A percentile compares a stretch with the other conserved stretches of the same genome.
Evolutionary conservation across 164 flowering plant species (phyloP).

Genomic region (Magnolia kwangsiensis): DNA sequence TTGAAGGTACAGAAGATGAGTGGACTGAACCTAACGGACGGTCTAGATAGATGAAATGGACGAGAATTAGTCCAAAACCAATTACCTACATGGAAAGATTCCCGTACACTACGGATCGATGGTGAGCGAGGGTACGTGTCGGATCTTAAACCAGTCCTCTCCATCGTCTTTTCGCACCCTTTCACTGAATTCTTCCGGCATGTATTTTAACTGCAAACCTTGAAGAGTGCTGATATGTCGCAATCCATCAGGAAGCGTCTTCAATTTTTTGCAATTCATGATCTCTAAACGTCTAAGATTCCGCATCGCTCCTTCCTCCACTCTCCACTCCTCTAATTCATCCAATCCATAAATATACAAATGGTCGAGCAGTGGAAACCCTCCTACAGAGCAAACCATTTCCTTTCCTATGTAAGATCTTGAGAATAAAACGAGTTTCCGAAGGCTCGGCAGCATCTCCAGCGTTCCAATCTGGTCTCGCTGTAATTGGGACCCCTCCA

Average conservation of each 20-base stretch:
- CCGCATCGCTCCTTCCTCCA: neutral
- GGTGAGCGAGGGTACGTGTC: neutral
- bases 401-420: constrained; percentile 12
- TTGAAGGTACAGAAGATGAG: too few species aligned
- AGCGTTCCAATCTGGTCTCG: neutral
- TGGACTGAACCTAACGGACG: too few species aligned
- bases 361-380: neutral
- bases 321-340: neutral
- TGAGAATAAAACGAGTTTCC: neutral
- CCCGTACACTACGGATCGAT: neutral
- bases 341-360: neutral
- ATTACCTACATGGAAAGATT: too few species aligned
- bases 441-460: neutral
- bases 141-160: neutral
- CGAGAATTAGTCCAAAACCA: too few species aligned
- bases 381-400: neutral
- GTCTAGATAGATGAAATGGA: too few species aligned
- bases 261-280: constrained; percentile 13
- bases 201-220: neutral
- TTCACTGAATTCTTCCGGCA: neutral
- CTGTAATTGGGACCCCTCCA: neutral
- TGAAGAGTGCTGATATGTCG: constrained; percentile 19
- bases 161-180: neutral
- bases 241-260: constrained; percentile 29
- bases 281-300: neutral